Percentiles rank a stretch among this genome's conserved stretches.
Conservation (phyloP, 2,329 filamentous ascomycete genomes). For the Alternaria solani region DNA sequence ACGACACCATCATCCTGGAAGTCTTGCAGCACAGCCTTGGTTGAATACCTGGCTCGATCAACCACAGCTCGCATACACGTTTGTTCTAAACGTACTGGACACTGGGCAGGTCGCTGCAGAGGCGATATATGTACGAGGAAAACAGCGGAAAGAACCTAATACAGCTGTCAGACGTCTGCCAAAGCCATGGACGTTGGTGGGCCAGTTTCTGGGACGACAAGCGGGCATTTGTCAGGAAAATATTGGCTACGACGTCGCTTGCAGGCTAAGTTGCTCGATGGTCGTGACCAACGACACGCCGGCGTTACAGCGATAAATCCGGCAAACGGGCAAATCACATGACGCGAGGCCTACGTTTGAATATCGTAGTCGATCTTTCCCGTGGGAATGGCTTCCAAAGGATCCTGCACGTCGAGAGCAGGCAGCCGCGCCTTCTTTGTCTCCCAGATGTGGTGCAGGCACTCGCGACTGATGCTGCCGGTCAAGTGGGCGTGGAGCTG, state of each 20-base stretch:
- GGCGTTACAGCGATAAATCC: constrained; percentile 8
- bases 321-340: constrained; percentile 15
- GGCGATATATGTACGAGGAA: constrained; percentile 79
- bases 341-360: constrained; percentile 62
- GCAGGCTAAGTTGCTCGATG: background rate
- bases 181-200: background rate
- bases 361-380: constrained; percentile 77
- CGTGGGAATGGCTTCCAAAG: constrained; percentile 71
- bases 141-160: constrained; percentile 77
- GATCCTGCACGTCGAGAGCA: constrained; percentile 69
- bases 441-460: constrained; percentile 77
- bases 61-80: background rate
- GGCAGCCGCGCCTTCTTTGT: constrained; percentile 62
- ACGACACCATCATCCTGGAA: constrained; percentile 76
- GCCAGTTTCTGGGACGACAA: background rate
- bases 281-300: constrained; percentile 6
- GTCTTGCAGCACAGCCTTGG: constrained; percentile 62
- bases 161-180: constrained; percentile 24
- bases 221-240: background rate
- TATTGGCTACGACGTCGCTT: constrained; percentile 1
- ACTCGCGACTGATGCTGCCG: constrained; percentile 76
- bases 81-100: constrained; percentile 62
- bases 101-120: constrained; percentile 70
- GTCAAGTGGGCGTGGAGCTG: constrained; percentile 83
- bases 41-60: constrained; percentile 60